A percentile compares a stretch with the other conserved stretches of the same genome.
These are phyloP conservation scores for Venturia pyrina DNA, from an alignment of 2,329 filamentous ascomycete genomes.

Conservation along the genomic window DNA sequence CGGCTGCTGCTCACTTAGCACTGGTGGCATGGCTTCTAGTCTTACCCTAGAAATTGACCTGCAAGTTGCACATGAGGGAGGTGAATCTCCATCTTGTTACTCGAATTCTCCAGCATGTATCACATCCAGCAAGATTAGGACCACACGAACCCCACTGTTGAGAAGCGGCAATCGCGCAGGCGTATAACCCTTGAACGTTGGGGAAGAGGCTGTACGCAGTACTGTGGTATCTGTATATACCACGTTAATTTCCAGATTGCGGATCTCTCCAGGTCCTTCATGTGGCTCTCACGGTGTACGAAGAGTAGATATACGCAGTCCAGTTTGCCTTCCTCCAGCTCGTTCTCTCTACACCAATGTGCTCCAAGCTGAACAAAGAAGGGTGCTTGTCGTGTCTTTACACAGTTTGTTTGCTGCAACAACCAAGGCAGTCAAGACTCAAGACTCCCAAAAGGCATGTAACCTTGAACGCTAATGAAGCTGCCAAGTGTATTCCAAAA, in stretches of 20 bases:
- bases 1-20: too few species aligned
- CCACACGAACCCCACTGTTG: background rate
- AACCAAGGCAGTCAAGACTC: background rate
- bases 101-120: background rate
- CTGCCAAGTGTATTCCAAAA: background rate
- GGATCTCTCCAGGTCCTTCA: background rate
- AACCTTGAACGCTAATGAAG: background rate
- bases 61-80: background rate
- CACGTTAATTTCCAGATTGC: background rate
- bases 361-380: background rate
- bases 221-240: background rate
- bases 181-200: background rate
- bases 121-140: background rate
- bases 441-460: background rate
- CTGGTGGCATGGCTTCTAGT: background rate
- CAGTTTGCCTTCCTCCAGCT: background rate
- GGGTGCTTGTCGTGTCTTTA: background rate
- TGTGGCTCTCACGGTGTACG: background rate
- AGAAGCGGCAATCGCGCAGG: background rate
- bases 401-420: background rate
- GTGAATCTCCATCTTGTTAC: background rate
- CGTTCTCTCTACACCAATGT: background rate
- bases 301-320: background rate
- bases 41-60: background rate
- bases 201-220: background rate